These are phyloP conservation scores for Carex cristatella DNA, from an alignment of 176 grass and related monocot genomes.

Conservation along the genomic window DNA sequence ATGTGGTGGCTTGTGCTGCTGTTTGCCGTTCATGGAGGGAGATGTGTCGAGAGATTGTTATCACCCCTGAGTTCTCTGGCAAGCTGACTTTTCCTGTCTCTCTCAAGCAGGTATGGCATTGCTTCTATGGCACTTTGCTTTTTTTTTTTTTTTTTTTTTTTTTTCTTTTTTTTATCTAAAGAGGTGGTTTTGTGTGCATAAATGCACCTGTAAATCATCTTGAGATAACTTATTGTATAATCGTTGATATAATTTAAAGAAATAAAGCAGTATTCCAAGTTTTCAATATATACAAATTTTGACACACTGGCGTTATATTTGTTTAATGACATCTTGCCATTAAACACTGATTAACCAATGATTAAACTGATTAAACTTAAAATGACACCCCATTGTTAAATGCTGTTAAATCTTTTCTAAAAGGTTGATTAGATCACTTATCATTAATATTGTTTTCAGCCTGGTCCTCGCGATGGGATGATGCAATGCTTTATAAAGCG, in stretches of 20 bases:
- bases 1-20: conserved; percentile 80
- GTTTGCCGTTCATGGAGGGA: conserved; percentile 96
- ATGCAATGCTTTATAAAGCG: conserved; percentile 98
- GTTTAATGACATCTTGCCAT: background rate
- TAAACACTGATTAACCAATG: background rate
- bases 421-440: background rate
- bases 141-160: background rate
- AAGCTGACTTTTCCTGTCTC: conserved; percentile 93
- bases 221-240: background rate
- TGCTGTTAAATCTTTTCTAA: background rate
- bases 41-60: conserved; percentile 95
- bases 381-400: background rate
- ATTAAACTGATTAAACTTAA: background rate
- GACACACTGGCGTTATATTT: background rate
- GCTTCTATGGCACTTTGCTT: background rate
- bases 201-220: background rate
- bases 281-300: background rate
- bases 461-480: conserved; percentile 80
- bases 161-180: background rate
- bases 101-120: conserved; percentile 78
- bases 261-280: background rate
- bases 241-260: background rate
- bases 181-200: background rate
- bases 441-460: conserved; percentile 41
- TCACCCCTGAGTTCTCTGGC: conserved; percentile 79